Conservation (phyloP, 257 asterid genomes). For the Coffea canephora region DNA sequence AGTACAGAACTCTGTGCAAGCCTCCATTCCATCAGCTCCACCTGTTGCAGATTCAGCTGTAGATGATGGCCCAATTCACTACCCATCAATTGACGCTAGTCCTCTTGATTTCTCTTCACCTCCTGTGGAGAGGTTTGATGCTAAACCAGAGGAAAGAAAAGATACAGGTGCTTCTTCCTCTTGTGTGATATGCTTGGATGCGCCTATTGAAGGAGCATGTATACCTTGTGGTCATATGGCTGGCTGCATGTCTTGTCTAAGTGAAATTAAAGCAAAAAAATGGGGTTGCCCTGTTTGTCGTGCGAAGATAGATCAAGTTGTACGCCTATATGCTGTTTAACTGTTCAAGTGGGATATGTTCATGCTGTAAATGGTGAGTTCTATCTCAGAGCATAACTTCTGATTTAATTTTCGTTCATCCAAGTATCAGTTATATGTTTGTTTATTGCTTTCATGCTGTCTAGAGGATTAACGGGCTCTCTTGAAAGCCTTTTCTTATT, state of each 20-base stretch:
- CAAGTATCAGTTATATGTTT: not conserved
- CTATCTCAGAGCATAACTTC: not conserved
- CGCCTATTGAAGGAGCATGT: conserved; percentile 86
- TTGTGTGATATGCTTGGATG: conserved; percentile 79
- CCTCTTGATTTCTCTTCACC: conserved; percentile 43
- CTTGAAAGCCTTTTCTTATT: not conserved
- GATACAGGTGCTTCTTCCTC: conserved; percentile 40
- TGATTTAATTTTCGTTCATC: not conserved
- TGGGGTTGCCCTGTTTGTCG: conserved; percentile 98
- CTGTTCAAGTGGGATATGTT: conserved; percentile 5
- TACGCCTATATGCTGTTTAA: conserved; percentile 74
- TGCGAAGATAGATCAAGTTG: conserved; percentile 68
- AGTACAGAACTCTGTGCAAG: conserved; percentile 29
- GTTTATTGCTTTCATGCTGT: not conserved
- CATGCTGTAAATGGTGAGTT: conserved; percentile 5
- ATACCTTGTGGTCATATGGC: conserved; percentile 96
- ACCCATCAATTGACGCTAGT: conserved; percentile 63
- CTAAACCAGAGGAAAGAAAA: conserved; percentile 19
- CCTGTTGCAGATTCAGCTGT: conserved; percentile 25
- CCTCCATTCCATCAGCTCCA: conserved; percentile 65
- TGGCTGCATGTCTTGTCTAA: conserved; percentile 88
- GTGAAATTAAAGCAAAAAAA: conserved; percentile 60
- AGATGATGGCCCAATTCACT: conserved; percentile 60
- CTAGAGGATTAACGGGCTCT: too few relatives aligned
- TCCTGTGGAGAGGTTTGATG: conserved; percentile 15